Percentiles rank a stretch among this genome's conserved stretches.
phyloP scores from a whole-genome alignment of 1,284 basidiomycete species.

The Athelia psychrophila region DNA sequence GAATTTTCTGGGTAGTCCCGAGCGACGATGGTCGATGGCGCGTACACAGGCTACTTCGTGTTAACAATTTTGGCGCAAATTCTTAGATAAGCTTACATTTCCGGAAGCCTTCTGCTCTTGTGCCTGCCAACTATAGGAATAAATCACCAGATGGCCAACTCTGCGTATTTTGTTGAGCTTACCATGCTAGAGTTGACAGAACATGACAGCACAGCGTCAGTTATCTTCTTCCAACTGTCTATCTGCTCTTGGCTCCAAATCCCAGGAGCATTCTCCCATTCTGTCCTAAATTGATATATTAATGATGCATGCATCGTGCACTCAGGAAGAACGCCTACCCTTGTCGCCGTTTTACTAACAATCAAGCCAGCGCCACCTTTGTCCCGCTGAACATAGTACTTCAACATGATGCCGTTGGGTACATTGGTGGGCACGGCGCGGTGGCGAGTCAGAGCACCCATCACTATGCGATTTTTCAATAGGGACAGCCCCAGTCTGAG shows the following conservation, averaged over 20 bases:
- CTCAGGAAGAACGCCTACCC: background rate
- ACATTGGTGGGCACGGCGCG: constrained; percentile 13
- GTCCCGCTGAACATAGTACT: constrained; percentile 1
- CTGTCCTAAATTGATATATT: background rate
- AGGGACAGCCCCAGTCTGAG: background rate
- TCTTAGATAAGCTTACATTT: background rate
- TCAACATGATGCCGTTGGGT: background rate
- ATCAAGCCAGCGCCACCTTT: constrained; percentile 1
- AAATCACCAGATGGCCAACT: background rate
- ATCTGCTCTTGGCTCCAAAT: constrained; percentile 12
- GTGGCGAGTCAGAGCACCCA: constrained; percentile 25
- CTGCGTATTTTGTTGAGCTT: background rate
- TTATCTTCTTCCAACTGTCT: constrained; percentile 12
- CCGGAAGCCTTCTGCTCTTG: background rate
- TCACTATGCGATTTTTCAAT: constrained; percentile 18
- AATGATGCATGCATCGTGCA: background rate
- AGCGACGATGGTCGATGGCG: constrained; percentile 11
- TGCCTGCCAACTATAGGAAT: background rate
- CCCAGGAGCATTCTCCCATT: constrained; percentile 7
- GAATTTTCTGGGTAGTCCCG: constrained; percentile 15
- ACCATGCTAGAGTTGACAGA: constrained; percentile 9
- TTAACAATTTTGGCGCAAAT: too few species aligned
- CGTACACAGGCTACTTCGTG: constrained; percentile 6
- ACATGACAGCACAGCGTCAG: constrained; percentile 10
- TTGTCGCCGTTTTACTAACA: background rate